These are phyloP conservation scores for Diaporthe longicolla DNA, from an alignment of 2,329 filamentous ascomycete species.

Conservation along the genomic window DNA sequence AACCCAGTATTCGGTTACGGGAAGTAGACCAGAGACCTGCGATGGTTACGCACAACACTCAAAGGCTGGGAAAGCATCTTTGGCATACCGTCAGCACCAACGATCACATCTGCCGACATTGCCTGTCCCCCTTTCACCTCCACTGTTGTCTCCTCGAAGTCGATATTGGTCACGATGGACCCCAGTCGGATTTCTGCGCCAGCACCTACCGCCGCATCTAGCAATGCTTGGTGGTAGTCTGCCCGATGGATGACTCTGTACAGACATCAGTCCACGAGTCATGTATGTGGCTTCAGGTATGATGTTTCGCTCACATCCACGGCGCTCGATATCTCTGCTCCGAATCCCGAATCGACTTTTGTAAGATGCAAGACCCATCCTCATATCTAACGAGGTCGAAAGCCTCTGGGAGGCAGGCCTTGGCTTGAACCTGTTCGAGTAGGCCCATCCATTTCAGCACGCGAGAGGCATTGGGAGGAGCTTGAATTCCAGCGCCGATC, in stretches of 20 bases:
- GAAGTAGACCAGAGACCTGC: slow-evolving; percentile 7
- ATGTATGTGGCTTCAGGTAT: neutral
- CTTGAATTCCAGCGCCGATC: slow-evolving; percentile 34
- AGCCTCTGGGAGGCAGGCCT: slow-evolving; percentile 10
- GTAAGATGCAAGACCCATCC: neutral
- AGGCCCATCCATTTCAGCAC: slow-evolving; percentile 18
- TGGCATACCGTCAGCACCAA: slow-evolving; percentile 36
- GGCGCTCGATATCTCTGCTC: slow-evolving; percentile 35
- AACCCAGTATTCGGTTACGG: neutral
- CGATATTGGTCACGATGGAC: slow-evolving; percentile 14
- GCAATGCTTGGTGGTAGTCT: slow-evolving; percentile 37
- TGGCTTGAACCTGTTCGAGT: slow-evolving; percentile 18
- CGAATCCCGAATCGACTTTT: neutral
- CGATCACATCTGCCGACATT: slow-evolving; percentile 23
- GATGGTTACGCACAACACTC: slow-evolving; percentile 25
- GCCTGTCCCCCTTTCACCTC: slow-evolving; percentile 29
- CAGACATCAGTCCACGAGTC: neutral
- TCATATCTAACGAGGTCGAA: neutral
- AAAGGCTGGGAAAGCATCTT: neutral
- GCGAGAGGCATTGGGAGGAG: slow-evolving; percentile 22
- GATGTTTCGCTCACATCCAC: neutral
- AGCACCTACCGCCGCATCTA: slow-evolving; percentile 30
- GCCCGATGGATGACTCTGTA: slow-evolving; percentile 37
- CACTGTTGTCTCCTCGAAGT: slow-evolving; percentile 31
- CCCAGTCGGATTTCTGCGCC: slow-evolving; percentile 31